Evolutionary conservation across 2,329 filamentous ascomycete species (phyloP).

Genomic region (Apiospora kogelbergensis): DNA sequence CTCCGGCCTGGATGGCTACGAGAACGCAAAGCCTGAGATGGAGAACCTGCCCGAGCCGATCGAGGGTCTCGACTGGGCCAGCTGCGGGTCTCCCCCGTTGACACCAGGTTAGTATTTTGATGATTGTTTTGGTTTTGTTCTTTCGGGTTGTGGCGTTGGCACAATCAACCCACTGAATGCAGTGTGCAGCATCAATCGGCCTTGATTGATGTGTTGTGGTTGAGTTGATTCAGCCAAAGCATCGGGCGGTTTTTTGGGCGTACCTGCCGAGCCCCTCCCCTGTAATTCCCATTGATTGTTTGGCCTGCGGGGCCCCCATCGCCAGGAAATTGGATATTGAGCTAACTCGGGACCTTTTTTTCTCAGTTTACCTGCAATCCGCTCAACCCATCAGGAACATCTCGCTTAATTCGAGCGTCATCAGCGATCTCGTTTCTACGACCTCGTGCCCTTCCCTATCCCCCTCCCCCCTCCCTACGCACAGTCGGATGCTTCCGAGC

Average conservation of each 20-base stretch:
- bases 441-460: slow-evolving; percentile 83
- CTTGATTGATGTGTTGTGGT: background rate
- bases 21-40: slow-evolving; percentile 69
- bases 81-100: slow-evolving; percentile 78
- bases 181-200: background rate
- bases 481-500: slow-evolving; percentile 65
- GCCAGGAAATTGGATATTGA: slow-evolving; percentile 4
- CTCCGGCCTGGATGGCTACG: slow-evolving; percentile 67
- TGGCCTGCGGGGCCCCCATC: slow-evolving; percentile 4
- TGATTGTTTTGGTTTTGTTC: slow-evolving; percentile 11
- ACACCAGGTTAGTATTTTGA: slow-evolving; percentile 75
- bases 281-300: background rate
- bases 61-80: slow-evolving; percentile 73
- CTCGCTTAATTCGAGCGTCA: slow-evolving; percentile 61
- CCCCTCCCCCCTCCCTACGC: slow-evolving; percentile 79
- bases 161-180: background rate
- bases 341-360: slow-evolving; percentile 10
- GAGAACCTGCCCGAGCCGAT: slow-evolving; percentile 72
- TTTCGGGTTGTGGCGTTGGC: background rate
- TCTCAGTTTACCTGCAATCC: slow-evolving; percentile 30
- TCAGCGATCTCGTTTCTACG: slow-evolving; percentile 71
- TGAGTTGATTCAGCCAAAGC: background rate
- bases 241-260: slow-evolving; percentile 9
- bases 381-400: slow-evolving; percentile 37
- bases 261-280: slow-evolving; percentile 10